Evolutionary conservation across 2,329 filamentous ascomycete genomes (phyloP), one percentile per base, ranked within the genome.

Genomic region (Diaporthe humulicola): DNA sequence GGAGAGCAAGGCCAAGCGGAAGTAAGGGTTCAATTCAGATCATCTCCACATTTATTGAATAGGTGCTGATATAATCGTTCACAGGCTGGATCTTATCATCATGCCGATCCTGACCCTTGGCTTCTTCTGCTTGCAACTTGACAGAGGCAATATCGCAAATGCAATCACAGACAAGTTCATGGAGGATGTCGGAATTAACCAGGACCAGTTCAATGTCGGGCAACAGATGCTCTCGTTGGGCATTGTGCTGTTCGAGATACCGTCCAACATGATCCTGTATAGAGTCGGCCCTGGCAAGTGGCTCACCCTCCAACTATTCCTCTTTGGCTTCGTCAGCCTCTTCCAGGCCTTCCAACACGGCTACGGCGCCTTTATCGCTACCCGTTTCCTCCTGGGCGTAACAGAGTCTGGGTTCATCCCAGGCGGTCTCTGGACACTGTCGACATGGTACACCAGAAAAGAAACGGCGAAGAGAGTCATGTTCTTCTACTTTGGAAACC

Each of bases 161-260:
- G 88, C 88, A 3, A 77, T 90, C 52, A 90, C 88, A 4, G 88
- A 89, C 54, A 86, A 84, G 4, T 85, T 90, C 57, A 83, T 86
- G 19, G 74, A 82, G 4, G 88, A 90, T 73, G 83, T 90, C 8
- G 80, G 83, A 19, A 85, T 90, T 71, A 84, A 83, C 1, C 88
- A 88, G 48, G 84, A 87, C 69, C 85, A 90, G 64, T 85, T 89
- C 77, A 90, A 90, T 70, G 77, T 88, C 10, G 88, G 88, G 0
- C 85, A 88, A n/a, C 87, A 88, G 70, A 82, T 90, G 25, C 83
- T 88, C 15, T 87, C 86, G 0, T 84, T 86, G 2, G 88, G 87
- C 0, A 88, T 89, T 58, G 85, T 89, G 12, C 77, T 89, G 6
- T 83, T 85, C 7, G 84, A 88, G 78, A 79, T 81, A 19, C 80